phyloP scores from a whole-genome alignment of 176 grass and related monocot species.

The Aegilops sharonensis region DNA sequence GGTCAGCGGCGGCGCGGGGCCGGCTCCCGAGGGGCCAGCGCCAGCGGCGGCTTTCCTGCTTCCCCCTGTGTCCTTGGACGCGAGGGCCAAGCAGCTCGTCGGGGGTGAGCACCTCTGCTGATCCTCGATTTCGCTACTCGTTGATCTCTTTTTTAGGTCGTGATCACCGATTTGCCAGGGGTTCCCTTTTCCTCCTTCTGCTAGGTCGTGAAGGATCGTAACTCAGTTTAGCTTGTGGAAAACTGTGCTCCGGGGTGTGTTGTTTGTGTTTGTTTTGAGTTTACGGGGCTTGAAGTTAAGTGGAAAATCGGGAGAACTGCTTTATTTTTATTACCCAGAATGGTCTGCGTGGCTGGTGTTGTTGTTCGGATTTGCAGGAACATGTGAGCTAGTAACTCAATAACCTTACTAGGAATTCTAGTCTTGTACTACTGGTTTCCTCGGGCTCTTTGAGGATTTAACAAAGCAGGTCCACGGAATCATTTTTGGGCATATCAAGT shows the following conservation, averaged over 20 bases:
- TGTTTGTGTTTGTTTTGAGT: neutral
- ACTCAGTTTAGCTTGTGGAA: neutral
- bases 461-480: neutral
- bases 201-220: neutral
- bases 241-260: neutral
- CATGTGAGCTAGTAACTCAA: neutral
- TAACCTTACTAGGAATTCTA: neutral
- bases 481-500: neutral
- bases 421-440: neutral
- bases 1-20: constrained; percentile 17
- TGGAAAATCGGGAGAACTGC: neutral
- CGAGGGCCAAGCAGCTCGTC: neutral
- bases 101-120: neutral
- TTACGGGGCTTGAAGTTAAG: neutral
- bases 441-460: neutral
- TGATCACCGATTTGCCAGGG: neutral
- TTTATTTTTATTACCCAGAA: neutral
- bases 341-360: neutral
- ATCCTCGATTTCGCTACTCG: neutral
- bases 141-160: neutral
- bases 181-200: neutral
- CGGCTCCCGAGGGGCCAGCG: neutral
- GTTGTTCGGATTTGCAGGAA: neutral
- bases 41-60: constrained; percentile 22
- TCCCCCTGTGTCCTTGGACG: neutral